These are phyloP conservation scores for Elaeagnus macrophylla DNA, from an alignment of 306 rosid species.

Conservation along the genomic window DNA sequence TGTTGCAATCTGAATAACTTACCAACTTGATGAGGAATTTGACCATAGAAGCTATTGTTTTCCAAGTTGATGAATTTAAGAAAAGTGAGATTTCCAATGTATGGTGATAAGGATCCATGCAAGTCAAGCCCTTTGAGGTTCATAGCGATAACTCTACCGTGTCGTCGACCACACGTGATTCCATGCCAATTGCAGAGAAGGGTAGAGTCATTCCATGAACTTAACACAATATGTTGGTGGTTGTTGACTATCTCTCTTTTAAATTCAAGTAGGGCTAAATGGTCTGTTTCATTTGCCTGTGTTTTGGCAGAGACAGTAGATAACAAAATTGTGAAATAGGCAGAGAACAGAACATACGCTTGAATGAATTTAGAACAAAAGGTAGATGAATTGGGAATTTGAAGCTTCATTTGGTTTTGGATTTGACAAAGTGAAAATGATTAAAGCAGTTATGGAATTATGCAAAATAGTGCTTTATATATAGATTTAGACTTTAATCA, in stretches of 20 bases:
- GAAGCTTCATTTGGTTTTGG: too few relatives aligned
- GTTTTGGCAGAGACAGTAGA: background rate
- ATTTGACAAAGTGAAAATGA: too few relatives aligned
- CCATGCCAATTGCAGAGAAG: slow-evolving; percentile 40
- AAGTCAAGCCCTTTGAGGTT: background rate
- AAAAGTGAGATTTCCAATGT: slow-evolving; percentile 29
- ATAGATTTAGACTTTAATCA: too few relatives aligned
- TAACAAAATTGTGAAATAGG: background rate
- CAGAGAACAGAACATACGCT: too few relatives aligned
- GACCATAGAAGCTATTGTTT: background rate
- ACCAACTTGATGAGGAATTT: background rate
- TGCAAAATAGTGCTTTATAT: too few relatives aligned
- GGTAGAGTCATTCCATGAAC: slow-evolving; percentile 33
- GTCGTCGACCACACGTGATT: slow-evolving; percentile 23
- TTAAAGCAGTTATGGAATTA: too few relatives aligned
- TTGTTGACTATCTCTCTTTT: slow-evolving; percentile 24
- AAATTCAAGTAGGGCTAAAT: slow-evolving; percentile 21
- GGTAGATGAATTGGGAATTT: too few relatives aligned
- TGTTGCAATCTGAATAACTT: background rate
- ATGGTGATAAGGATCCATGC: slow-evolving; percentile 32
- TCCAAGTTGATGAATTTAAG: background rate
- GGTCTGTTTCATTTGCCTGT: background rate
- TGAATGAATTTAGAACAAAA: too few relatives aligned
- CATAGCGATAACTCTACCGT: slow-evolving; percentile 26
- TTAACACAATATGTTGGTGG: slow-evolving; percentile 6